These are phyloP conservation scores for Clavulina sp. DNA, from an alignment of 768 basidiomycete genomes.

Conservation along the genomic window DNA sequence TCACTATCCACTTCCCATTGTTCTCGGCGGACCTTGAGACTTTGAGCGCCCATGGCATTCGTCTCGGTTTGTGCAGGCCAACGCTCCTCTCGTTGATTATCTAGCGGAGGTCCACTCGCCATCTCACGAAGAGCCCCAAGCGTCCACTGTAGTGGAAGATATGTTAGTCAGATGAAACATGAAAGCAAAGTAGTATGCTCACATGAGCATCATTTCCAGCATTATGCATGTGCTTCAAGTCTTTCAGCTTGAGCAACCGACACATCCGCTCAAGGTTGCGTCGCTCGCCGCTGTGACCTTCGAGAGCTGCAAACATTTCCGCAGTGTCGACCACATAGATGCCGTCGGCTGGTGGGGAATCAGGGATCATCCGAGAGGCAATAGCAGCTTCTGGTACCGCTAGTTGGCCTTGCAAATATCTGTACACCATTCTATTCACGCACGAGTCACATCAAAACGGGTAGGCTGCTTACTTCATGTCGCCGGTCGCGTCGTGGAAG, in stretches of 20 bases:
- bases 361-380: slow-evolving; percentile 30
- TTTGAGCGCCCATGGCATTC: slow-evolving; percentile 4
- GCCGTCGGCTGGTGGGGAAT: slow-evolving; percentile 31
- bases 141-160: slow-evolving; percentile 36
- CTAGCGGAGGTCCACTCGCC: slow-evolving; percentile 56
- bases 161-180: neutral
- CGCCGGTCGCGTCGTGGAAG: slow-evolving; percentile 63
- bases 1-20: slow-evolving; percentile 10
- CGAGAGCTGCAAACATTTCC: slow-evolving; percentile 56
- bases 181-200: slow-evolving; percentile 15
- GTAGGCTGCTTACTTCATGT: slow-evolving; percentile 40
- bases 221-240: slow-evolving; percentile 47
- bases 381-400: slow-evolving; percentile 24
- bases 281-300: slow-evolving; percentile 40
- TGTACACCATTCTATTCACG: neutral
- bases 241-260: slow-evolving; percentile 39
- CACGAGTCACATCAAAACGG: neutral
- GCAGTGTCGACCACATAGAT: slow-evolving; percentile 56
- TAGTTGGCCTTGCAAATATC: neutral
- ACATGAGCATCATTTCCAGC: slow-evolving; percentile 80
- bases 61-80: slow-evolving; percentile 34
- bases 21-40: slow-evolving; percentile 5
- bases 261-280: slow-evolving; percentile 44
- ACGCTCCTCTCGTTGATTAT: slow-evolving; percentile 56
- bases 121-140: slow-evolving; percentile 46